Evolutionary conservation across 495 filamentous ascomycete species (phyloP).

Genomic region (Penicillium tannophilum): DNA sequence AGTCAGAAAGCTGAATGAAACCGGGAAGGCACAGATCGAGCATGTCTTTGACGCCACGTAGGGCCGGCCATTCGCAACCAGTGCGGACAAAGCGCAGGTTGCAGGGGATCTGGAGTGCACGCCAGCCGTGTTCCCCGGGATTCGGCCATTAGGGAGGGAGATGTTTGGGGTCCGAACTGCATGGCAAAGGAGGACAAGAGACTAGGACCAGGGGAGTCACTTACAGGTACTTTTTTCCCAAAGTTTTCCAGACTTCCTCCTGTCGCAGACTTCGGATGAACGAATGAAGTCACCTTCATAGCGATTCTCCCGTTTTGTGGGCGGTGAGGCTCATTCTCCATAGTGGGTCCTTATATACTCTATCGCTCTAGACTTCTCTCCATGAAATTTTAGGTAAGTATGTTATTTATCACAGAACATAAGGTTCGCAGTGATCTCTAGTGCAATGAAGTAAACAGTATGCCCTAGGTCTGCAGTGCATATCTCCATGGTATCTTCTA

Average conservation of each 20-base stretch:
- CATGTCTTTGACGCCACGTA: conserved; percentile 33
- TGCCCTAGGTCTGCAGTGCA: too few species aligned
- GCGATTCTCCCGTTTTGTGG: conserved; percentile 26
- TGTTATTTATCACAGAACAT: too few species aligned
- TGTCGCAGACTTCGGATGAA: conserved; percentile 26
- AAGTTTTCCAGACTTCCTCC: conserved; percentile 15
- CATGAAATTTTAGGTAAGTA: too few species aligned
- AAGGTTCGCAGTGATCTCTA: too few species aligned
- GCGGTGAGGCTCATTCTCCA: conserved; percentile 14
- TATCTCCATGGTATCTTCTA: too few species aligned
- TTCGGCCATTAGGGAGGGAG: conserved; percentile 7
- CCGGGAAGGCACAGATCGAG: conserved; percentile 41
- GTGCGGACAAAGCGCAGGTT: conserved; percentile 33
- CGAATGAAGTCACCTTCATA: conserved; percentile 21
- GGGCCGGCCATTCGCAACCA: conserved; percentile 21
- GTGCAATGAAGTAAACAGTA: too few species aligned
- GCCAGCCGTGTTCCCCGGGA: conserved; percentile 22
- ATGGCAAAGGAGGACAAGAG: background rate
- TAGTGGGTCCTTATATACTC: conserved; percentile 4
- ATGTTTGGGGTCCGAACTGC: conserved; percentile 8
- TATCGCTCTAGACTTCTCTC: background rate
- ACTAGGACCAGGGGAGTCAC: conserved; percentile 8
- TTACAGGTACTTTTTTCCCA: conserved; percentile 25
- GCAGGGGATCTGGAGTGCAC: conserved; percentile 21
- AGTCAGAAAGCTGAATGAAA: conserved; percentile 28